phyloP scores from a whole-genome alignment of 106 monocot genomes.

The Acorus gramineus region DNA sequence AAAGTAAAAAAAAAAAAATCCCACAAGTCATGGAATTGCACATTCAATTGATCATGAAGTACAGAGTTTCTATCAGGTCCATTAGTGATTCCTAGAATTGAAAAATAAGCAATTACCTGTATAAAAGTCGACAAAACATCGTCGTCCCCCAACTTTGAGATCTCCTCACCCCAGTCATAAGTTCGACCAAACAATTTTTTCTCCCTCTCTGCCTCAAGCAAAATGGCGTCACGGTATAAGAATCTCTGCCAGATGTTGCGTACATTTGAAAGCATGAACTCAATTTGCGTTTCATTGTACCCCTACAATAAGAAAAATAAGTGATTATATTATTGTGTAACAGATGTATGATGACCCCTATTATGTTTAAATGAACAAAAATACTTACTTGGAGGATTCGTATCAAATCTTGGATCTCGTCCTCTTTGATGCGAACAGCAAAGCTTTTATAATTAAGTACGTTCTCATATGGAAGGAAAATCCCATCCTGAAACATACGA shows the following conservation, averaged over 20 bases:
- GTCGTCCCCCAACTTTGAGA: slow-evolving; percentile 17
- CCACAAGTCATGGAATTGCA: not conserved
- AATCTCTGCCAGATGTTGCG: slow-evolving; percentile 61
- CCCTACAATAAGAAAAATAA: slow-evolving; percentile 17
- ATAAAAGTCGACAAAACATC: slow-evolving; percentile 26
- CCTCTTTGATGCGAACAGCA: slow-evolving; percentile 66
- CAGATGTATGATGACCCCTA: too few species aligned
- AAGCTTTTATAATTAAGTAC: slow-evolving; percentile 75
- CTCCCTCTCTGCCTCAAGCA: slow-evolving; percentile 59
- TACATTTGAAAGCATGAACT: slow-evolving; percentile 67
- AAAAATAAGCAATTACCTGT: slow-evolving; percentile 6
- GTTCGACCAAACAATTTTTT: slow-evolving; percentile 8
- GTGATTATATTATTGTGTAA: not conserved
- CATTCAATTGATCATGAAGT: not conserved
- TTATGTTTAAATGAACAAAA: not conserved
- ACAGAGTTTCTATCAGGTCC: not conserved
- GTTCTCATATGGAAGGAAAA: slow-evolving; percentile 89
- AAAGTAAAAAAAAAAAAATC: too few species aligned
- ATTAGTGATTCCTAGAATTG: not conserved
- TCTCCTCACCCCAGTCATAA: slow-evolving; percentile 4
- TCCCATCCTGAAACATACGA: slow-evolving; percentile 58
- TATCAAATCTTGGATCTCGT: slow-evolving; percentile 76
- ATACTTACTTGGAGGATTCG: slow-evolving; percentile 49
- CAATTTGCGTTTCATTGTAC: slow-evolving; percentile 55
- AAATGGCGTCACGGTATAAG: slow-evolving; percentile 53